These are phyloP conservation scores for Monosporozyma aerobia DNA, from an alignment of 805 yeast species.

Conservation along the genomic window DNA sequence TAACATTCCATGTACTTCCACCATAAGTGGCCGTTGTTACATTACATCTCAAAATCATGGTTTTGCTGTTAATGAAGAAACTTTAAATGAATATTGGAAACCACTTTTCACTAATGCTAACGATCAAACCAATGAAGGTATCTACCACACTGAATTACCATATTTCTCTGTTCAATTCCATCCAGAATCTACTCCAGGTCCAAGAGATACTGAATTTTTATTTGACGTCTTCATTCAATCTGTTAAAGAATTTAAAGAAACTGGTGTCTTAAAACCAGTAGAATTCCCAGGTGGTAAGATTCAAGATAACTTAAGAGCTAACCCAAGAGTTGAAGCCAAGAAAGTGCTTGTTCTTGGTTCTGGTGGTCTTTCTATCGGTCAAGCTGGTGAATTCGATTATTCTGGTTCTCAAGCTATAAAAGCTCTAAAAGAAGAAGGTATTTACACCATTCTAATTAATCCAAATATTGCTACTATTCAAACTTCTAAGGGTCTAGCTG, in stretches of 20 bases:
- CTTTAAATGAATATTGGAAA: constrained; percentile 77
- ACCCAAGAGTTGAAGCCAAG: constrained; percentile 76
- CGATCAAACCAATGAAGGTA: constrained; percentile 98
- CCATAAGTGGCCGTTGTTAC: constrained; percentile 89
- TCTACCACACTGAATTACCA: constrained; percentile 80
- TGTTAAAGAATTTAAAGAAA: constrained; percentile 53
- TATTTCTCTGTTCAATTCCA: constrained; percentile 97
- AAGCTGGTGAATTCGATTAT: constrained; percentile 98
- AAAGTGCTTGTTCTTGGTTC: constrained; percentile 93
- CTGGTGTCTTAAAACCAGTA: constrained; percentile 54
- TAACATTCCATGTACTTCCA: constrained; percentile 90
- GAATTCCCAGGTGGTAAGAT: constrained; percentile 83
- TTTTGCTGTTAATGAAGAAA: constrained; percentile 80
- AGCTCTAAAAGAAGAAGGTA: constrained; percentile 96
- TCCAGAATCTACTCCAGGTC: constrained; percentile 99
- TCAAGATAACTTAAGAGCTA: constrained; percentile 63
- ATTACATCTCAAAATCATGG: constrained; percentile 99
- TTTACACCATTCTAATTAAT: constrained; percentile 88
- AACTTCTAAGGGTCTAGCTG: constrained; percentile 96
- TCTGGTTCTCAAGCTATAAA: constrained; percentile 98
- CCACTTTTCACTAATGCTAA: constrained; percentile 92
- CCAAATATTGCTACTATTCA: constrained; percentile 98
- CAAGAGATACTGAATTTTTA: constrained; percentile 95
- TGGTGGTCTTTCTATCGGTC: constrained; percentile 97
- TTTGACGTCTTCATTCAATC: constrained; percentile 87